Percentiles rank a stretch among this genome's conserved stretches.
These are phyloP conservation scores for Colletotrichum orbiculare DNA, from an alignment of 2,329 filamentous ascomycete genomes.

Conservation along the genomic window DNA sequence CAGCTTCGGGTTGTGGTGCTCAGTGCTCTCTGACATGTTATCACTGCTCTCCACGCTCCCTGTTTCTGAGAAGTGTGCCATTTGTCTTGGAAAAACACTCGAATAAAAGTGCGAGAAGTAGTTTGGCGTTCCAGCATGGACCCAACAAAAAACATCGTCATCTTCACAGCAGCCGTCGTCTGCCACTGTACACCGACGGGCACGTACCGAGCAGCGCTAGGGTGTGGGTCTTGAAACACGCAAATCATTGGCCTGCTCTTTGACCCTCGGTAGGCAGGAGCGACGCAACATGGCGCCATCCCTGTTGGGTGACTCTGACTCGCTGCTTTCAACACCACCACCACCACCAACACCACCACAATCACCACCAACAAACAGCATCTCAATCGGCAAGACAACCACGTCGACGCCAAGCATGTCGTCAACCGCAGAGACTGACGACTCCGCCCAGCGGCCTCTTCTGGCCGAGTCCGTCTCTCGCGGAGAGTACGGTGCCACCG, in stretches of 20 bases:
- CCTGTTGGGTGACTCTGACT: slow-evolving; percentile 16
- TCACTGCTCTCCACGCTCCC: no score
- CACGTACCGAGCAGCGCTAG: no score
- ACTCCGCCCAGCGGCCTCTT: slow-evolving; percentile 20
- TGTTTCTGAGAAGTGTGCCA: no score
- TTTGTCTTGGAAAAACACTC: no score
- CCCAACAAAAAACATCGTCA: no score
- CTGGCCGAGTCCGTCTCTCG: slow-evolving; percentile 24
- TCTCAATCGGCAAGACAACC: not conserved
- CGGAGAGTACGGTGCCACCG: slow-evolving; percentile 27
- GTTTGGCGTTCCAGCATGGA: no score
- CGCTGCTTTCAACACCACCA: slow-evolving; percentile 3
- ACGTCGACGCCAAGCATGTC: slow-evolving; percentile 16
- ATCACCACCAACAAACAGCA: not conserved
- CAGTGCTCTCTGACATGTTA: no score
- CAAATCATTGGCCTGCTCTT: not conserved
- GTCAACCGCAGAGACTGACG: slow-evolving; percentile 9
- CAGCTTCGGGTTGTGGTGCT: no score
- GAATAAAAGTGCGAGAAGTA: no score
- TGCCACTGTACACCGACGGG: no score
- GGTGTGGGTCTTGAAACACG: no score
- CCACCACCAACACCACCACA: slow-evolving; percentile 9
- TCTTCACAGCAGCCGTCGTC: no score
- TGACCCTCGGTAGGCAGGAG: not conserved
- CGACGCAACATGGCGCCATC: slow-evolving; percentile 26